A percentile compares a stretch with the other conserved stretches of the same genome.
Evolutionary conservation across 768 basidiomycete genomes (phyloP).

Genomic region (Cyathus striatus): DNA sequence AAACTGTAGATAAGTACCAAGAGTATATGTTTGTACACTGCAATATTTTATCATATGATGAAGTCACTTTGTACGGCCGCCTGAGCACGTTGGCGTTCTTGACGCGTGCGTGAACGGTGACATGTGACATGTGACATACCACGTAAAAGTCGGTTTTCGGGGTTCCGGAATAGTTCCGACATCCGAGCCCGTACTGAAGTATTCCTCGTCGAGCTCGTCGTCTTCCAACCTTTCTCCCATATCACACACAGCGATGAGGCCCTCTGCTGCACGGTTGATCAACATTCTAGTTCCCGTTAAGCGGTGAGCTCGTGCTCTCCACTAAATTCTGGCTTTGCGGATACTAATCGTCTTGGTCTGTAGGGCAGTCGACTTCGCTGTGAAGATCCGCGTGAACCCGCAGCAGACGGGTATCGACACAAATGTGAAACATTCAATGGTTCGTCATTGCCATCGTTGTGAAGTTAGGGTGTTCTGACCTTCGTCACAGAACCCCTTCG

Average conservation of each 20-base stretch:
- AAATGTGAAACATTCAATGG: constrained; percentile 99
- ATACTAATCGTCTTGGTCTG: neutral
- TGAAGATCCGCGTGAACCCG: constrained; percentile 96
- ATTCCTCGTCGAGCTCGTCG: no score
- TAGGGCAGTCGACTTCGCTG: constrained; percentile 94
- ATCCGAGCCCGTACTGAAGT: no score
- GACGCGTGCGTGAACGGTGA: no score
- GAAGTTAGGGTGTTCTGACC: constrained; percentile 1
- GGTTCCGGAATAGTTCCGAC: no score
- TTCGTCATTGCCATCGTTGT: constrained; percentile 26
- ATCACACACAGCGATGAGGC: no score
- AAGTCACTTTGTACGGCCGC: no score
- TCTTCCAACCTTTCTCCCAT: no score
- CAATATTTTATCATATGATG: no score
- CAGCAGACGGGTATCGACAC: constrained; percentile 94
- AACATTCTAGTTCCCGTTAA: constrained; percentile 95
- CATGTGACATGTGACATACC: no score
- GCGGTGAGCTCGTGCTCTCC: constrained; percentile 43
- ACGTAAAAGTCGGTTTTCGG: no score
- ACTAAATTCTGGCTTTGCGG: neutral
- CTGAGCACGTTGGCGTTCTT: no score
- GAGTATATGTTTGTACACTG: no score
- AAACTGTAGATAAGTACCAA: neutral
- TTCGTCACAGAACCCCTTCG: constrained; percentile 82
- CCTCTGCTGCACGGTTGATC: constrained; percentile 64